phyloP scores from a whole-genome alignment of 2,329 filamentous ascomycete species.

The Talaromyces pinophilus region DNA sequence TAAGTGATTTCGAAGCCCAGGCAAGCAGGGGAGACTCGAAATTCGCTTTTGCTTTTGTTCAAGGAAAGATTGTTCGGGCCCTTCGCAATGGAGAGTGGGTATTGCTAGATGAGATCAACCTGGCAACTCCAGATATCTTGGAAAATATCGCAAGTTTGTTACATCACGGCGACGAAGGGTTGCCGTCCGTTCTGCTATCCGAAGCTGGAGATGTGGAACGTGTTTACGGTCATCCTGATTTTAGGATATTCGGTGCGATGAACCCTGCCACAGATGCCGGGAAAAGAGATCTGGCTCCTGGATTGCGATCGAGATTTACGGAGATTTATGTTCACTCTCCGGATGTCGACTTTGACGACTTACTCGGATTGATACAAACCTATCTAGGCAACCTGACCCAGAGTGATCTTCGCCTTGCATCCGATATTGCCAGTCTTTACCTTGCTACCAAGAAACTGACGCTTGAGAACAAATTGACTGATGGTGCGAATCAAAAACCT shows the following conservation, averaged over 20 bases:
- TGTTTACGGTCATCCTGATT: conserved; percentile 84
- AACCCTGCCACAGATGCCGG: conserved; percentile 97
- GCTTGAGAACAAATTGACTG: conserved; percentile 80
- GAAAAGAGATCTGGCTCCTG: conserved; percentile 88
- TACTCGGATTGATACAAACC: conserved; percentile 82
- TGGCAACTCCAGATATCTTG: conserved; percentile 90
- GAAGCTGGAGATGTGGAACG: conserved; percentile 93
- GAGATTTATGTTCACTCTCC: conserved; percentile 93
- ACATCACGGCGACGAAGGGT: conserved; percentile 67
- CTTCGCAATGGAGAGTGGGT: conserved; percentile 96
- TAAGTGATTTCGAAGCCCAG: conserved; percentile 79
- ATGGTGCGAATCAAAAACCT: conserved; percentile 92
- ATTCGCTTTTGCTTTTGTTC: conserved; percentile 95
- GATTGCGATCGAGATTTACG: conserved; percentile 87
- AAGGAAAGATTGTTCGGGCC: conserved; percentile 96
- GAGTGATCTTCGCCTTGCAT: conserved; percentile 70
- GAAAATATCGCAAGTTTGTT: conserved; percentile 91
- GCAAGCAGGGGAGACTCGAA: conserved; percentile 67
- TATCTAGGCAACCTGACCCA: conserved; percentile 75
- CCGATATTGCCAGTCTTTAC: conserved; percentile 84
- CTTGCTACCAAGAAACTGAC: conserved; percentile 81
- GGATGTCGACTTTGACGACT: conserved; percentile 80
- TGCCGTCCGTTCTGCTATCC: conserved; percentile 82
- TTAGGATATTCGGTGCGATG: conserved; percentile 97
- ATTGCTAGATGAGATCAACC: conserved; percentile 92